Base-by-base conservation (phyloP, 164 flowering plant species). In the Liquidambar formosana region DNA sequence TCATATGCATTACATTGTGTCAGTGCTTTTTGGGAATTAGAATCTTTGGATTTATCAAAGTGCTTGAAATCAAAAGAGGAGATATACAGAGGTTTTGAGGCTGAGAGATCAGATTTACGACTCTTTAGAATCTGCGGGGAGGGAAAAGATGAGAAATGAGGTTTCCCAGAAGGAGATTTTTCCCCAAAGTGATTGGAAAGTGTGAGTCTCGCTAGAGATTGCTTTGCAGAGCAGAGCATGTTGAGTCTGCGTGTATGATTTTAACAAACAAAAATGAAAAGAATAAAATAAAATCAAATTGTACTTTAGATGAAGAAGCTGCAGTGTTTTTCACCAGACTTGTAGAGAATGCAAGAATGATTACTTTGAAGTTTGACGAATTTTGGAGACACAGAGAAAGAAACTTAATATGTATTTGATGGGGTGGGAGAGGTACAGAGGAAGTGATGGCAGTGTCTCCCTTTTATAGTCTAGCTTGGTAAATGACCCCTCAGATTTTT, bases 1-100 rank as follows among this genome's bases (percentile, higher is more conserved):
- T 76, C 73, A 47, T 64, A 71, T 52, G 79, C 79, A 45, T 76
- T 68, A 67, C 79, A 76, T 10, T 57, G 71, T 27, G 64, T 57
- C 15, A 57, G 41, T 21, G 49, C 0, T 12, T 71, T 64, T 25
- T 66, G 27, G 21, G 63, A 18, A 19, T 45, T 62, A 2, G 75
- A 52, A n/a, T 70, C 62, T 15, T 75, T 66, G 18, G 56, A 54
- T 0, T 51, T 54, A 4, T 61, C 41, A 9, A 19, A 23, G 46
- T 21, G 16, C 5, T 64, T 69, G 19, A 75, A 75, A 33, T 61
- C 61, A 4, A 56, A 66, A 8, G 71, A 53, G 8, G 74, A 56
- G 41, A 70, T 60, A 53, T 71, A 48, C 10, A 75, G 57, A 2
- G 74, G 78, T 23, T 71, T 68, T 38, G 38, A 16, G 22, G 44